Conservation (phyloP, 2,329 filamentous ascomycete genomes). For the Apiospora sp. region DNA sequence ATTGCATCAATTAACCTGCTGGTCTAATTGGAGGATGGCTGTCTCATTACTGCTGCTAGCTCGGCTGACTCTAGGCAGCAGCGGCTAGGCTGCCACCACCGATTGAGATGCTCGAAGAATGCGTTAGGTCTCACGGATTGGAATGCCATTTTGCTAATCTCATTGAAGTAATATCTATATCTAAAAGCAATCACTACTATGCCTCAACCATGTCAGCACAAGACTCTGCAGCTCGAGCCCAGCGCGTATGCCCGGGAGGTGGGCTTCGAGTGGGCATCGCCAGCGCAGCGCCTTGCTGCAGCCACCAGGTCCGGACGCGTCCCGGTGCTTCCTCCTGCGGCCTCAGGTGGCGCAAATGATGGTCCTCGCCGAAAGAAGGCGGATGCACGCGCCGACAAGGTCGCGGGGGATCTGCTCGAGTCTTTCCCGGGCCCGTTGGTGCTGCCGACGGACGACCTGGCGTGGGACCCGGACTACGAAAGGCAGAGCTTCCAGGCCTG, state of each 20-base stretch:
- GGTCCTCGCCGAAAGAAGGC: conserved; percentile 27
- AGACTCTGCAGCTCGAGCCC: conserved; percentile 38
- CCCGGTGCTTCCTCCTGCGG: neutral
- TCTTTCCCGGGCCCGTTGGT: conserved; percentile 67
- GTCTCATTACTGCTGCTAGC: neutral
- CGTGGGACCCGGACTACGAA: conserved; percentile 57
- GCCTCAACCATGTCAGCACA: conserved; percentile 29
- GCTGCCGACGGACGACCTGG: conserved; percentile 66
- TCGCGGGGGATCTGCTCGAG: conserved; percentile 33
- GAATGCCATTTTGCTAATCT: neutral
- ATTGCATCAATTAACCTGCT: neutral
- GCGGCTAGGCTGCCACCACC: neutral
- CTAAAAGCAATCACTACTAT: neutral
- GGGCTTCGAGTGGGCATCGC: conserved; percentile 41
- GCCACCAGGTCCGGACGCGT: conserved; percentile 40
- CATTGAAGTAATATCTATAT: neutral
- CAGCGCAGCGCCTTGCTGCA: conserved; percentile 42
- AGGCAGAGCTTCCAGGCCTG: conserved; percentile 63
- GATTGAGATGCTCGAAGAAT: neutral
- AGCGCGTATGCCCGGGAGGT: conserved; percentile 41
- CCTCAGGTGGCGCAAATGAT: conserved; percentile 20
- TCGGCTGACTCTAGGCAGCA: neutral
- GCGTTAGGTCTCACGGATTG: neutral
- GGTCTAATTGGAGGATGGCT: neutral
- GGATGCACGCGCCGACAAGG: conserved; percentile 31